A percentile compares a stretch with the other conserved stretches of the same genome.
phyloP scores from a whole-genome alignment of 2,329 filamentous ascomycete genomes.

The Triangularia setosa region DNA sequence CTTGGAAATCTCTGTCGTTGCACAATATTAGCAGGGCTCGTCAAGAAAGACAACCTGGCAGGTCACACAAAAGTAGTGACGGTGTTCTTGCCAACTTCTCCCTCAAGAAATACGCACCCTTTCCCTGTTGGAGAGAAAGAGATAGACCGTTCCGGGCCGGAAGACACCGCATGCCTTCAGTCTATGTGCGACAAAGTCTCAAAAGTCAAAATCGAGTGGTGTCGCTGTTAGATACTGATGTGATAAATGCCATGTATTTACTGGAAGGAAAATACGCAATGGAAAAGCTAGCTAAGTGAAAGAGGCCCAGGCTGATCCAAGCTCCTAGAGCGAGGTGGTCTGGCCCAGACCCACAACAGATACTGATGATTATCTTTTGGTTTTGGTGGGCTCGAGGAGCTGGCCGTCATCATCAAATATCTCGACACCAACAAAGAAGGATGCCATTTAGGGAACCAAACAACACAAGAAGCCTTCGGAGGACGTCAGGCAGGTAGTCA shows the following conservation, averaged over 20 bases:
- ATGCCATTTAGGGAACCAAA: slow-evolving; percentile 15
- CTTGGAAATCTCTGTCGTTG: background rate
- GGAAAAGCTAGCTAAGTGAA: too few species aligned
- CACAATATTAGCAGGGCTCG: background rate
- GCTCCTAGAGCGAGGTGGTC: too few species aligned
- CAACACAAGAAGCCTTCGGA: too few species aligned
- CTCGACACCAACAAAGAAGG: slow-evolving; percentile 36
- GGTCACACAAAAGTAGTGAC: background rate
- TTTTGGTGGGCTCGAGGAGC: too few species aligned
- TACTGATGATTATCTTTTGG: too few species aligned
- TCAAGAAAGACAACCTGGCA: background rate
- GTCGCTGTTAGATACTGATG: slow-evolving; percentile 35
- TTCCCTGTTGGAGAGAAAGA: background rate
- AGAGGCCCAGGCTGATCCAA: too few species aligned
- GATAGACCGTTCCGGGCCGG: background rate
- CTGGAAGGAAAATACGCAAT: too few species aligned
- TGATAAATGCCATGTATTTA: too few species aligned
- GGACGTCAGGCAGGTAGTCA: too few species aligned
- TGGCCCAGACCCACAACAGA: too few species aligned
- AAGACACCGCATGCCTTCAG: background rate
- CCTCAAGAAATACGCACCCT: background rate
- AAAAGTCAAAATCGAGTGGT: slow-evolving; percentile 37
- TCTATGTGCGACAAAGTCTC: slow-evolving; percentile 30
- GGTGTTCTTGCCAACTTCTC: background rate
- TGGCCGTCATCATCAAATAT: slow-evolving; percentile 31